Conservation (phyloP, 176 grass and related monocot genomes). For the Poa pratensis region DNA sequence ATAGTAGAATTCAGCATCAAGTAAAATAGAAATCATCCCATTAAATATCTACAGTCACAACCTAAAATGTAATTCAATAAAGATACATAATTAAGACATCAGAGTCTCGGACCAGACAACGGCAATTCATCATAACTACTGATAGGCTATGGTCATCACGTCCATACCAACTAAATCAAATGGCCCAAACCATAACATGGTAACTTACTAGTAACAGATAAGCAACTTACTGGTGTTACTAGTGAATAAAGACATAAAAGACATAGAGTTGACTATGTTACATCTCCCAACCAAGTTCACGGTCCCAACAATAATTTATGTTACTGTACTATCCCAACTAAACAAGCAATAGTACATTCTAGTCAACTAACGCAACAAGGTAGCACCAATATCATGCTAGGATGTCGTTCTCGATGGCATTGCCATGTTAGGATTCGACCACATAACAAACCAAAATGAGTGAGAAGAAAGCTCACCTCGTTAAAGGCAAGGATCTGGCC, state of each 20-base stretch:
- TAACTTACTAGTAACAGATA: neutral
- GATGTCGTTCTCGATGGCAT: neutral
- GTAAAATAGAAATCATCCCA: neutral
- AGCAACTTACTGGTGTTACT: neutral
- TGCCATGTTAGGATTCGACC: neutral
- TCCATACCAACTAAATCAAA: neutral
- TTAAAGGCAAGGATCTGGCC: slow-evolving; percentile 64
- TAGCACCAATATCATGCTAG: neutral
- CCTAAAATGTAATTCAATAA: neutral
- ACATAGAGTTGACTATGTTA: neutral
- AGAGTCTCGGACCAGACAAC: neutral
- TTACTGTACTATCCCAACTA: neutral
- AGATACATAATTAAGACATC: neutral
- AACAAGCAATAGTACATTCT: neutral
- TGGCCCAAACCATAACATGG: neutral
- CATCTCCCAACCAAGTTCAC: neutral
- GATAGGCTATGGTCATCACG: too few species aligned
- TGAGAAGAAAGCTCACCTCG: slow-evolving; percentile 40
- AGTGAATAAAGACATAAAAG: neutral
- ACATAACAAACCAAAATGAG: neutral
- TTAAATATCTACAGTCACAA: neutral
- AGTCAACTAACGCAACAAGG: neutral
- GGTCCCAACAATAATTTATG: neutral
- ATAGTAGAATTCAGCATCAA: neutral
- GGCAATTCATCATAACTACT: too few species aligned